Percentiles rank a stretch among this genome's conserved stretches.
These are phyloP conservation scores for Tetrahymena malaccensis DNA, from an alignment of 73 alveolate species.

Conservation along the genomic window DNA sequence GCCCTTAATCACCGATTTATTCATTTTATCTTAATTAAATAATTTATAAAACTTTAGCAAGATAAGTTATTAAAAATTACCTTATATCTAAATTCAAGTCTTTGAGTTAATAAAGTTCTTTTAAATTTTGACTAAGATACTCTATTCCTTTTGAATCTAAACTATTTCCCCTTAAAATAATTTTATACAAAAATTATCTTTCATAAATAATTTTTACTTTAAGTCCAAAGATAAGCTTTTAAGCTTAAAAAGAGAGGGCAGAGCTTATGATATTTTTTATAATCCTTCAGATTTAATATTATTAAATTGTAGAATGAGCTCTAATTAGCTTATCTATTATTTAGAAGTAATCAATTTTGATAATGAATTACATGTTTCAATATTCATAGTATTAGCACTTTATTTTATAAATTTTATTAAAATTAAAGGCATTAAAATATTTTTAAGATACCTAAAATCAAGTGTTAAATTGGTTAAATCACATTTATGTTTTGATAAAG, in stretches of 20 bases:
- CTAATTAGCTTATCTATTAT: background rate
- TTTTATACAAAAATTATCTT: background rate
- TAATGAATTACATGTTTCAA: background rate
- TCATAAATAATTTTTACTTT: background rate
- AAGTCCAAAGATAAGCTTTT: background rate
- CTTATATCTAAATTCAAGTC: background rate
- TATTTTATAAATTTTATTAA: background rate
- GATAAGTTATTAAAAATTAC: background rate
- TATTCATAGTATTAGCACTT: background rate
- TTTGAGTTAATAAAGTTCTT: background rate
- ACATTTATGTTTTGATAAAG: background rate
- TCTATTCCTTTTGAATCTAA: background rate
- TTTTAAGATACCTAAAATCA: background rate
- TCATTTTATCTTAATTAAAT: background rate
- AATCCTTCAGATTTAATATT: background rate
- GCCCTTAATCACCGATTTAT: background rate
- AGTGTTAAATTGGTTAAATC: background rate
- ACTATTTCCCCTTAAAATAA: background rate
- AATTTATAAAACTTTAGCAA: background rate
- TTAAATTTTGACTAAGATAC: background rate
- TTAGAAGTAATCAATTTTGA: background rate
- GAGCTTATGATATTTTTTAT: background rate
- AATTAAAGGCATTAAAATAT: too few relatives aligned
- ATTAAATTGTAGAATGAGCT: background rate
- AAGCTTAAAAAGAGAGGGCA: background rate